Evolutionary conservation across 1,284 basidiomycete species (phyloP), one percentile per base, ranked within the genome.

Genomic region (Kwoniella shivajii): DNA sequence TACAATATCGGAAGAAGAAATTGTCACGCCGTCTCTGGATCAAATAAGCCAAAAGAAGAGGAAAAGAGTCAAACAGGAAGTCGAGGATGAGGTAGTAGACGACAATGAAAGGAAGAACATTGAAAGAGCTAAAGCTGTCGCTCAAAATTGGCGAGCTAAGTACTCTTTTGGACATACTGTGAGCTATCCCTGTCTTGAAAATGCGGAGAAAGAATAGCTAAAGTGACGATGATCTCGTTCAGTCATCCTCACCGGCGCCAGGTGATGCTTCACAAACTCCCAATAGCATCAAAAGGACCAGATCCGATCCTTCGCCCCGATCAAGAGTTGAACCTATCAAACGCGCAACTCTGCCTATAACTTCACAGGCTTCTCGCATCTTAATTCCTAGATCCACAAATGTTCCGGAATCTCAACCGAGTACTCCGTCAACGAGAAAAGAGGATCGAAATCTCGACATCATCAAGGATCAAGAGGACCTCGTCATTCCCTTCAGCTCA

Each of bases 131-230:
- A 67, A 68, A 54, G 52, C 56, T 2, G 67, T 79, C 2, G 73
- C 72, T 2, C 59, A 58, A 20, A 70, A 68, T 0, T 78, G 77
- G 76, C 65, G 66, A 45, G 56, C 63, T n/a, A 76, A 75, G 57
- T 80, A 68, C 54, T 60, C 69, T 4, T 66, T 75, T 30, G 64
- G 63, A 14, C 54, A 63, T 5, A 42, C 26, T 42, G 56, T 64
- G 51, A 59, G 63, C 53, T 41, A n/a, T n/a, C n/a, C n/a, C n/a
- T n/a, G 27, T 14, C 20, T 31, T 16, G 10, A 39, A 9, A 14
- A 22, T 29, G 30, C 33, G 6, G 2, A 45, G 26, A 26, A 14
- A 22, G 37, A 16, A 14, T 9, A 37, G 6, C 18, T 41, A 30
- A 22, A n/a, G 27, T 10, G 29, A 16, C 26, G 6, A 27, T 13